Evolutionary conservation across 257 asterid genomes (phyloP).

Genomic region (Przewalskia tangutica): DNA sequence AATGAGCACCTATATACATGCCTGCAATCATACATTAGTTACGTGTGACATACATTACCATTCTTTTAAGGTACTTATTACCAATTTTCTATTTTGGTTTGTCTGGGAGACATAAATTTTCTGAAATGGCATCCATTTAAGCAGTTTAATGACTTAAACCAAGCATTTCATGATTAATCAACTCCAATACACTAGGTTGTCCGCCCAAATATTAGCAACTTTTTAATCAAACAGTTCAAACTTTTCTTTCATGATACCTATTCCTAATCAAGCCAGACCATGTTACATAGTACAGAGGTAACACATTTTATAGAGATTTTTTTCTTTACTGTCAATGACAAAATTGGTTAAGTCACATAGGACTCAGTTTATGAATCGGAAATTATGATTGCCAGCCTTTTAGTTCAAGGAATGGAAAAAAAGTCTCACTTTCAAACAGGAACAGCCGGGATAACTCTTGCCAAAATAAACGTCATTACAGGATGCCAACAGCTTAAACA

Average conservation of each 20-base stretch:
- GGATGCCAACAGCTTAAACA: neutral
- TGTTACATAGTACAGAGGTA: neutral
- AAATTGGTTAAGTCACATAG: neutral
- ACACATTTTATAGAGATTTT: neutral
- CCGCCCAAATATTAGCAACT: neutral
- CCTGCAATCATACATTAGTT: constrained; percentile 7
- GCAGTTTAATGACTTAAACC: neutral
- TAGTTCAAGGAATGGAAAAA: neutral
- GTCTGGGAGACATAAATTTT: neutral
- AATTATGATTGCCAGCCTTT: neutral
- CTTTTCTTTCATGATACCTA: neutral
- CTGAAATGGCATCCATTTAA: neutral
- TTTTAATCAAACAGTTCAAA: neutral
- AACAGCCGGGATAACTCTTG: neutral
- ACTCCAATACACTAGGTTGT: neutral
- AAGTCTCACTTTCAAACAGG: neutral
- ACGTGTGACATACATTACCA: neutral
- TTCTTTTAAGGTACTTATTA: neutral
- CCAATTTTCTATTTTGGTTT: neutral
- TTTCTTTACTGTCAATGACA: neutral
- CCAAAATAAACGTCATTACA: neutral
- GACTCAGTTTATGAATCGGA: neutral
- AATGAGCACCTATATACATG: neutral
- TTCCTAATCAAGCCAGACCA: neutral
- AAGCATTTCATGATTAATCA: neutral